Percentiles rank a stretch among this genome's conserved stretches.
Evolutionary conservation across 179 eudicot species (phyloP).

Genomic region (Corrigiola litoralis): DNA sequence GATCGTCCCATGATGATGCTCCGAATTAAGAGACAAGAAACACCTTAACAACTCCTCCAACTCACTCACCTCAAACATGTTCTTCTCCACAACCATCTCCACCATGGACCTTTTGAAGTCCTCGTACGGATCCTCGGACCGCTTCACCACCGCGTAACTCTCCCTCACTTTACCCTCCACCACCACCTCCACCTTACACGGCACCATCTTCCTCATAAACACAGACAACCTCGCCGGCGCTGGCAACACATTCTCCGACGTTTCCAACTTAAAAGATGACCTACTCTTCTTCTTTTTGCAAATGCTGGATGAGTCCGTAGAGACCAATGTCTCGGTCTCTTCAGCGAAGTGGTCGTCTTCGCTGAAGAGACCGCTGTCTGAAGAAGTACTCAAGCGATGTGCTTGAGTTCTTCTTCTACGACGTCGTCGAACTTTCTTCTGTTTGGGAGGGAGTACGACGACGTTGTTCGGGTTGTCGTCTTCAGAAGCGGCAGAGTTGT

Average conservation of each 20-base stretch:
- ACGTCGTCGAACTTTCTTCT: background rate
- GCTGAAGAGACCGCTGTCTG: constrained; percentile 43
- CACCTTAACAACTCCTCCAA: constrained; percentile 67
- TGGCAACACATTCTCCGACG: background rate
- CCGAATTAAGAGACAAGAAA: constrained; percentile 57
- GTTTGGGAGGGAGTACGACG: constrained; percentile 24
- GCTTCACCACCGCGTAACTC: constrained; percentile 75
- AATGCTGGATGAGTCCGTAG: constrained; percentile 20
- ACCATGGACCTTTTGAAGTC: constrained; percentile 79
- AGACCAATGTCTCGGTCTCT: constrained; percentile 41
- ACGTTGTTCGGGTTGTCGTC: constrained; percentile 21
- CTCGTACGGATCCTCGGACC: constrained; percentile 60
- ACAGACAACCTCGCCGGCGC: constrained; percentile 39
- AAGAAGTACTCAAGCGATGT: constrained; percentile 29
- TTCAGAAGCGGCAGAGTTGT: constrained; percentile 48
- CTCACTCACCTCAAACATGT: constrained; percentile 57
- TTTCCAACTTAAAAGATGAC: background rate
- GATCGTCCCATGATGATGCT: constrained; percentile 49
- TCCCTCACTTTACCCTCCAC: constrained; percentile 79
- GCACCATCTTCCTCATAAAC: constrained; percentile 53
- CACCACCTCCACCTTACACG: constrained; percentile 43
- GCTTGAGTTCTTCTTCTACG: constrained; percentile 14
- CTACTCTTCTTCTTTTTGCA: constrained; percentile 8
- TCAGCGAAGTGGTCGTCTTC: constrained; percentile 31
- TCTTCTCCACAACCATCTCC: constrained; percentile 88